Percentiles rank a stretch among this genome's conserved stretches.
Conservation (phyloP, 1,284 basidiomycete genomes). For the Sanghuangporus weigelae region DNA sequence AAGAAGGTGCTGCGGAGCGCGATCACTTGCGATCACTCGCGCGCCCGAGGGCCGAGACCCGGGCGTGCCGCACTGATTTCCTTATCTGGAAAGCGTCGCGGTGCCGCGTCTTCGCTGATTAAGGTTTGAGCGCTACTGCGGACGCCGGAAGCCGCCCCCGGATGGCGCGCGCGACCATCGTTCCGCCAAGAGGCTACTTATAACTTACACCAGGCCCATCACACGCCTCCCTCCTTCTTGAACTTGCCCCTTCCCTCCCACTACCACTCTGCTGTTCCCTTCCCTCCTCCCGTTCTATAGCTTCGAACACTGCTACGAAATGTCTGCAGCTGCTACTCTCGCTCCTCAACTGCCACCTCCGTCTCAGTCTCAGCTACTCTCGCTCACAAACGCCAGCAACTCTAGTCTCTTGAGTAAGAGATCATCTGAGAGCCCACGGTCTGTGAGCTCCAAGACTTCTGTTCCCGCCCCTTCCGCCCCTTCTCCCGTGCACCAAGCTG, state of each 20-base stretch:
- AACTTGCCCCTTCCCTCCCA: slow-evolving; percentile 1
- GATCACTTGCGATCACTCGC: not conserved
- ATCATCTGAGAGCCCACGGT: not conserved
- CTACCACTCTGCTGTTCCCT: not conserved
- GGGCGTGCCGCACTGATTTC: not conserved
- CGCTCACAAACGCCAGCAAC: not conserved
- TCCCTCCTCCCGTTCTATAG: not conserved
- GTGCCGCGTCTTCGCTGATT: slow-evolving; percentile 1
- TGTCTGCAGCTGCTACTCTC: not conserved
- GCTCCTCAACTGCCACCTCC: not conserved
- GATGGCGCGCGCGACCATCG: slow-evolving; percentile 4
- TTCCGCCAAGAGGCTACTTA: slow-evolving; percentile 6
- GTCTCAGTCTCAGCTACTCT: not conserved
- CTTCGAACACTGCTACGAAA: not conserved
- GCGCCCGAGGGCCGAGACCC: not conserved
- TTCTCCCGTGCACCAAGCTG: not conserved
- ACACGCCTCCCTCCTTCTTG: not conserved
- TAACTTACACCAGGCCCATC: slow-evolving; percentile 5
- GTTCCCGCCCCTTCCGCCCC: not conserved
- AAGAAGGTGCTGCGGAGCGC: not conserved
- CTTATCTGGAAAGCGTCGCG: not conserved
- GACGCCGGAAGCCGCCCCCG: slow-evolving; percentile 6
- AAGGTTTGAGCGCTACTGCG: slow-evolving; percentile 4
- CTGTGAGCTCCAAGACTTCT: not conserved
- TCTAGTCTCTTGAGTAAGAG: not conserved